These are phyloP conservation scores for Vitis hybrid DNA, from an alignment of 177 flowering plant genomes.

Conservation along the genomic window DNA sequence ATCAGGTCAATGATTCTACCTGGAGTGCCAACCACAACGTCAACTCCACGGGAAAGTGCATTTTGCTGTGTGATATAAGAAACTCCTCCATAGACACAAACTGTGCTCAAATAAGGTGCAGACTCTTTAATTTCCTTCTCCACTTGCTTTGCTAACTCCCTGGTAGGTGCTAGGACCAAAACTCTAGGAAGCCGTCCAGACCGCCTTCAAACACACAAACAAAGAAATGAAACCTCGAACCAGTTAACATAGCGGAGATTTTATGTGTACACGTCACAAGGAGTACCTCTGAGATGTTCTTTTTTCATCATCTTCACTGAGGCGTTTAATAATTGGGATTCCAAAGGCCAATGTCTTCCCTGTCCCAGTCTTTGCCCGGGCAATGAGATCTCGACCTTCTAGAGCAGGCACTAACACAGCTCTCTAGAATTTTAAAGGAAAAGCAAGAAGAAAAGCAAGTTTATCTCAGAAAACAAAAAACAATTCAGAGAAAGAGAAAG, in stretches of 20 bases:
- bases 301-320: conserved; percentile 46
- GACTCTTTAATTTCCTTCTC: conserved; percentile 94
- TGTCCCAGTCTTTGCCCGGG: conserved; percentile 98
- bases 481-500: not conserved
- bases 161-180: conserved; percentile 88
- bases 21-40: conserved; percentile 99
- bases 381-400: conserved; percentile 91
- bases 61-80: conserved; percentile 74
- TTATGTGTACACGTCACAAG: not conserved
- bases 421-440: conserved; percentile 47
- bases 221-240: not conserved
- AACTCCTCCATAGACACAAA: conserved; percentile 97
- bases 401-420: conserved; percentile 91
- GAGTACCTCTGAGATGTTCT: conserved; percentile 49
- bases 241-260: not conserved
- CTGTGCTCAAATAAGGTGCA: conserved; percentile 85
- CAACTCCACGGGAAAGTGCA: conserved; percentile 92
- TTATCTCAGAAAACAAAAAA: not conserved
- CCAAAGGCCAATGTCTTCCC: conserved; percentile 99
- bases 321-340: conserved; percentile 81
- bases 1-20: conserved; percentile 91
- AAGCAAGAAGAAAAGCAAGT: not conserved
- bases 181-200: conserved; percentile 74
- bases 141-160: conserved; percentile 96
- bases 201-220: conserved; percentile 42